Percentiles rank a stretch among this genome's conserved stretches.
Conservation (phyloP, 345 rosid species). For the Hypericum androsaemum region DNA sequence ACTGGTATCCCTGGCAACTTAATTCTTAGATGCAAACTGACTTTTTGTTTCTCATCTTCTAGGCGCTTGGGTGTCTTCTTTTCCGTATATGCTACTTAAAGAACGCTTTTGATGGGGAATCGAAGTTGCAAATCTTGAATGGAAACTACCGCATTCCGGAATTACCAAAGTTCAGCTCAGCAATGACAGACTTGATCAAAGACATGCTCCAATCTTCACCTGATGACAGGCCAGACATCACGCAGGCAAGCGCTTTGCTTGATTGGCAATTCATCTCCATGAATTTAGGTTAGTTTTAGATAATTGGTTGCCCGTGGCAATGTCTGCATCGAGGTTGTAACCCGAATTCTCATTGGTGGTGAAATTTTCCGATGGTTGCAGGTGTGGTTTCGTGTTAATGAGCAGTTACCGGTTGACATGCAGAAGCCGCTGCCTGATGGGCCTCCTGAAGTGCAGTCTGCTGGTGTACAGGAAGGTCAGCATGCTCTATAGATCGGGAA, state of each 20-base stretch:
- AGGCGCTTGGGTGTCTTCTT: slow-evolving; percentile 98
- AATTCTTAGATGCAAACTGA: slow-evolving; percentile 9
- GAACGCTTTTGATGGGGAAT: slow-evolving; percentile 96
- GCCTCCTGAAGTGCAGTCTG: slow-evolving; percentile 58
- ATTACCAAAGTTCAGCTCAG: slow-evolving; percentile 59
- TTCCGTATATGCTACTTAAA: slow-evolving; percentile 88
- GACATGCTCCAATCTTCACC: slow-evolving; percentile 96
- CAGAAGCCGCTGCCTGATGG: slow-evolving; percentile 86
- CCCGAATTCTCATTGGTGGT: slow-evolving; percentile 41
- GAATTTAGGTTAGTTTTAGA: slow-evolving; percentile 76
- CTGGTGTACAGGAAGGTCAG: slow-evolving; percentile 44
- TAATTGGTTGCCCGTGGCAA: slow-evolving; percentile 22
- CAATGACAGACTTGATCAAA: slow-evolving; percentile 53
- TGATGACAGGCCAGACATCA: slow-evolving; percentile 91
- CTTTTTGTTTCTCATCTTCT: slow-evolving; percentile 12
- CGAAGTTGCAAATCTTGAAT: slow-evolving; percentile 84
- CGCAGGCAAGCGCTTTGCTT: slow-evolving; percentile 87
- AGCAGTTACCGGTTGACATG: slow-evolving; percentile 55
- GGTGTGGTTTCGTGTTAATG: slow-evolving; percentile 97
- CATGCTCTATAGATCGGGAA: too few species aligned
- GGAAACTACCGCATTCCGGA: slow-evolving; percentile 94
- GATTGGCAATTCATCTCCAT: slow-evolving; percentile 59
- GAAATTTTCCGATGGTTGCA: slow-evolving; percentile 41
- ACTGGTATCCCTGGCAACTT: not conserved
- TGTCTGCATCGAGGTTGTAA: slow-evolving; percentile 28